phyloP scores from a whole-genome alignment of 1,284 basidiomycete genomes.

The Golubevia sp. region DNA sequence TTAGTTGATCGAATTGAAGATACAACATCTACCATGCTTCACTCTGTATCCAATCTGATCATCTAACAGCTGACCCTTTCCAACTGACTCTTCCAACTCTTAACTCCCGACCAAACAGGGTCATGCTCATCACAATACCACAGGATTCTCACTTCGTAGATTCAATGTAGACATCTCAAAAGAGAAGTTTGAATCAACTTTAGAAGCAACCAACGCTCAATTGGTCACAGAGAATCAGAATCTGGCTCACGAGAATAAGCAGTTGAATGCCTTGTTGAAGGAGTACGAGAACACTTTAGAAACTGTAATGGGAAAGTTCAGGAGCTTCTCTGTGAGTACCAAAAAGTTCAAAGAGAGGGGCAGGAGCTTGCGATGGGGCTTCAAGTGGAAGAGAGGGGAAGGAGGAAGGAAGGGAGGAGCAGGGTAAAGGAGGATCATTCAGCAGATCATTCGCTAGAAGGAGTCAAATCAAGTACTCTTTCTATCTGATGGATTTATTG shows the following conservation, averaged over 20 bases:
- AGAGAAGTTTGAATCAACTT: constrained; percentile 90
- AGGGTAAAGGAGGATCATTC: not conserved
- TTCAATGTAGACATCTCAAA: constrained; percentile 93
- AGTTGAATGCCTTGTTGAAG: constrained; percentile 81
- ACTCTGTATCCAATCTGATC: too few species aligned
- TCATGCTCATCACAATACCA: constrained; percentile 76
- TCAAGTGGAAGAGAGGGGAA: too few species aligned
- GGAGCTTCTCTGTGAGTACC: constrained; percentile 80
- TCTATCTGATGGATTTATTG: too few species aligned
- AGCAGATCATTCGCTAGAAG: not conserved
- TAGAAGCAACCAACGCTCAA: constrained; percentile 86
- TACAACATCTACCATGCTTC: too few species aligned
- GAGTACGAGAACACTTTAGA: constrained; percentile 95
- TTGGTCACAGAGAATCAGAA: constrained; percentile 92
- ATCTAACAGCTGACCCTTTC: too few species aligned
- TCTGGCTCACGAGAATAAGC: constrained; percentile 90
- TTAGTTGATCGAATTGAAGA: too few species aligned
- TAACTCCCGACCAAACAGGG: constrained; percentile 22
- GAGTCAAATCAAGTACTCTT: too few species aligned
- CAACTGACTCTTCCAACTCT: too few species aligned
- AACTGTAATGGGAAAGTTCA: constrained; percentile 93
- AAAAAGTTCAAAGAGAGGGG: not conserved
- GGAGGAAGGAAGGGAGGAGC: too few species aligned
- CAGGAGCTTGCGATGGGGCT: too few species aligned
- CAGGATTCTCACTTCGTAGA: constrained; percentile 80